Evolutionary conservation across 148 eudicot species (phyloP), one percentile per base, ranked within the genome.

Genomic region (Pouteria glomerata): DNA sequence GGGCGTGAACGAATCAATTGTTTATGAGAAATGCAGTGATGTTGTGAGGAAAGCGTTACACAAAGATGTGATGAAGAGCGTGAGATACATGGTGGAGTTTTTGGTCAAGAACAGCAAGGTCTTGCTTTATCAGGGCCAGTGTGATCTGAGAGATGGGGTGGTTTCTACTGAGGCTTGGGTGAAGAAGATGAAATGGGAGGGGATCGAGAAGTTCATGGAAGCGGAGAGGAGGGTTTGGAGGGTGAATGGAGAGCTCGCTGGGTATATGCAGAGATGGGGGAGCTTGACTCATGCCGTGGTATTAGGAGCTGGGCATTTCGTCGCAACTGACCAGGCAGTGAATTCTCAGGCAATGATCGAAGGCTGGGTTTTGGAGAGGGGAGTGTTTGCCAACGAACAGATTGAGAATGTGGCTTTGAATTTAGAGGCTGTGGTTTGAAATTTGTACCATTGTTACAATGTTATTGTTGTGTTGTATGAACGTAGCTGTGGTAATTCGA

Each of bases 61-160:
- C 1, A 85, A 69, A n/a, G 97, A 95, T 74, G 84, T 89, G 80
- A 94, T 95, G 98, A 95, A 91, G 82, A 91, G 98, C 53, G 90
- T 81, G 24, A 95, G 69, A 78, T 81, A 75, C 67, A 85, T 85
- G 93, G 89, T 91, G 69, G 96, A 95, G 74, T 84, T 65, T 72
- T 56, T 95, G 76, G 77, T 86, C 11, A 69, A 66, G 66, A 67
- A 85, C 27, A 84, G 71, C 3, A 95, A 77, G 81, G 93, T 95
- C 21, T 78, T 95, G 93, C 51, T 95, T 55, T 95, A 91, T 70
- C 89, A 86, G 60, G 97, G 97, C 35, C 85, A 84, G 14, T 52
- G 77, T 72, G 97, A 95, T 69, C 81, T 95, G 83, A 81, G 83
- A 67, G 97, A 84, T 12, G 96, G 97, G 1, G 93, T 91, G 26